Base-by-base conservation (phyloP, 1,284 basidiomycete species). In the Porogramme epimiltina region DNA sequence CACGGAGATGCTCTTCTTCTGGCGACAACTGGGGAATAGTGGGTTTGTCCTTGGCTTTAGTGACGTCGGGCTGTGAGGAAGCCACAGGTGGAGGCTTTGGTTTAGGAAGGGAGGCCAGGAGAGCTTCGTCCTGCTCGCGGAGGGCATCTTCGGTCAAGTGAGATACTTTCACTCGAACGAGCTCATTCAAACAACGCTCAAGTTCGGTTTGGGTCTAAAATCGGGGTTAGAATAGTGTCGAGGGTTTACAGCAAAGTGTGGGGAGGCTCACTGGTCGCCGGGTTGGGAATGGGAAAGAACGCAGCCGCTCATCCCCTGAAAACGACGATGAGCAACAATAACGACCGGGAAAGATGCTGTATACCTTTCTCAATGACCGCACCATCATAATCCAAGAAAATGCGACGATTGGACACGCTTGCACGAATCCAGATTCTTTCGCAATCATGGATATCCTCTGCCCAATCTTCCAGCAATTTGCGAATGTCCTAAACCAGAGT, bases 211-310 rank as follows among this genome's bases (percentile, higher is more conserved):
- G 89, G 0, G 96, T 98, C 86, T 96, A 60, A 26, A n/a, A n/a
- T n/a, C n/a, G n/a, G n/a, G n/a, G n/a, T n/a, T n/a, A n/a, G n/a
- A n/a, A 36, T 41, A 4, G 48, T 33, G 33, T 22, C 63, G 33
- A 62, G 48, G 31, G 19, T 18, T 18, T 25, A 51, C 23, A 25
- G n/a, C n/a, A n/a, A n/a, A n/a, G n/a, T n/a, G n/a, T n/a, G 31
- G 24, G 4, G 16, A 13, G 34, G 77, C 89, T 58, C 66, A 95
- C 93, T 9, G 95, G 94, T 59, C 95, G 80, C 25, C 93, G 85
- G 2, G 95, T 98, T 4, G 93, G 93, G 71, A 98, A 98, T 0
- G 94, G 93, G 70, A 96, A 96, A 0, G 86, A 90, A 43, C 94
- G 82, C 28, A 98, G 73, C 39, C 95, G 80, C 20, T 82, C 80